Evolutionary conservation across 2,329 filamentous ascomycete species (phyloP).

Genomic region (Aquanectria penicillioides): DNA sequence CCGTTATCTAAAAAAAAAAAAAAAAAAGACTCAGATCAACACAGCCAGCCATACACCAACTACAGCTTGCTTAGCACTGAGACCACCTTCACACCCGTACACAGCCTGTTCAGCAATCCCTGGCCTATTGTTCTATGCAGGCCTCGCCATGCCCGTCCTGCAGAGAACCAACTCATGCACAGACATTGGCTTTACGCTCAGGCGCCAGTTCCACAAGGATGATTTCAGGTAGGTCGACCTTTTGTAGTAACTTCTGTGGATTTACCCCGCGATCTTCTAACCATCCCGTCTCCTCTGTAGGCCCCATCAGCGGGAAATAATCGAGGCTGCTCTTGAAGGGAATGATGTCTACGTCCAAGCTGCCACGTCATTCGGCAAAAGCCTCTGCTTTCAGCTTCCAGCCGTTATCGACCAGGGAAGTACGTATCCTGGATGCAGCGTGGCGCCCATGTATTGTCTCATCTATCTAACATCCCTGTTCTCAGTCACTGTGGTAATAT

Average conservation of each 20-base stretch:
- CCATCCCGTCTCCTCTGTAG: conserved; percentile 58
- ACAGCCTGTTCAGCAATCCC: background rate
- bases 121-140: conserved; percentile 23
- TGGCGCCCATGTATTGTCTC: background rate
- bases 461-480: conserved; percentile 30
- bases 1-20: background rate
- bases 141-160: conserved; percentile 52
- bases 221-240: conserved; percentile 70
- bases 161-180: conserved; percentile 59
- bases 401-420: conserved; percentile 88
- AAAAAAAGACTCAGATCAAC: background rate
- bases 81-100: background rate
- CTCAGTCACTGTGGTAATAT: conserved; percentile 87
- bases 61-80: background rate
- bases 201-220: conserved; percentile 77
- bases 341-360: conserved; percentile 95
- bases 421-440: conserved; percentile 56
- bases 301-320: conserved; percentile 88
- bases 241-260: background rate
- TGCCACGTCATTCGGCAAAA: conserved; percentile 91
- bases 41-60: background rate
- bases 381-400: conserved; percentile 90
- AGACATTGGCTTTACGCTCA: conserved; percentile 80
- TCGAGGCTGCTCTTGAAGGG: conserved; percentile 80
- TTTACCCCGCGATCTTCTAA: conserved; percentile 6